Base-by-base conservation (phyloP, 345 rosid genomes). In the Moricandia moricandioides region DNA sequence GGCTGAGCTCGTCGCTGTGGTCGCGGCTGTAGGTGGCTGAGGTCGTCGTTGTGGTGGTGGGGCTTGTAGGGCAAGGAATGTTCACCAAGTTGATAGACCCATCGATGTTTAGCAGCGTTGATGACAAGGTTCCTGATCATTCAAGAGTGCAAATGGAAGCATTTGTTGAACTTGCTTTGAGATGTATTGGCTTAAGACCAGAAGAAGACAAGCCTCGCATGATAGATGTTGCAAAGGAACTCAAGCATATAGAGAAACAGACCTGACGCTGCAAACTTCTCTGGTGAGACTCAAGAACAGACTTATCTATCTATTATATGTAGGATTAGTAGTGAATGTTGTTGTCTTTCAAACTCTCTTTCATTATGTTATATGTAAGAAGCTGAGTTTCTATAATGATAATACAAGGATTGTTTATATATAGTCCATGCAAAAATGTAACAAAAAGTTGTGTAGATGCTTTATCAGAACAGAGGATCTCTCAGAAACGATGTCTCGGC, bases 171-270 rank as follows among this genome's bases (percentile, higher is more conserved):
- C 68, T 61, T 30, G 61, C 75, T 45, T 18, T 71, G 45, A 31
- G 16, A 70, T 70, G 65, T 58, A 0, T 70, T 2, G 2, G 65
- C 3, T 58, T 70, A 37, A 40, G 56, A 40, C 27, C 65, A 57
- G 56, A 14, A 58, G 65, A 70, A 27, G 18, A 39, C 16, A n/a
- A n/a, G 37, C 40, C 14, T 57, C 54, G 7, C 26, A 57, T 70
- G 56, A 57, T 70, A 4, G 56, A 57, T 9, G 37, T 70, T 52
- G 55, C 73, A 10, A 57, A 35, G 26, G 72, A 69, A 34, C 51
- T 69, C 63, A 69, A 69, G 9, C 11, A 21, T 29, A 55, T 68
- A 54, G 51, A 52, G 24, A 64, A 64, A 13, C 69, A 12, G 1
- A 64, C 35, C 6, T 64, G 69, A 64, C n/a, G 34, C 16, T 26